Evolutionary conservation across 441 rosid genomes (phyloP).

Genomic region (Jatropha podagrica): DNA sequence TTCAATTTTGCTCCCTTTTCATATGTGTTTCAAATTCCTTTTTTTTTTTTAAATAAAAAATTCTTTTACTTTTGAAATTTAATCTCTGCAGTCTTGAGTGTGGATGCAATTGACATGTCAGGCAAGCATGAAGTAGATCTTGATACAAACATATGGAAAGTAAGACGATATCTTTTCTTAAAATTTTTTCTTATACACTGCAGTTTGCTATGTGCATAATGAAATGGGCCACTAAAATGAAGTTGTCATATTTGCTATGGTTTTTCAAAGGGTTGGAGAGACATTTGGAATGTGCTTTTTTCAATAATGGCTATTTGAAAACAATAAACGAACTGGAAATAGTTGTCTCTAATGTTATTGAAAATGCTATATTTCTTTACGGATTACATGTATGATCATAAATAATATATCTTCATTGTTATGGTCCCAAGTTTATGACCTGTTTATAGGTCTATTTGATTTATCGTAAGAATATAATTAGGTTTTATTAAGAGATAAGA

Average conservation of each 20-base stretch:
- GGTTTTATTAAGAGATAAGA: no score
- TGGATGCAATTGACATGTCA: constrained; percentile 99
- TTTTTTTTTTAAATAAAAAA: neutral
- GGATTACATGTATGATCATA: neutral
- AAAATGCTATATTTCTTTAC: neutral
- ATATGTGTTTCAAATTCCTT: neutral
- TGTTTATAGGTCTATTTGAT: no score
- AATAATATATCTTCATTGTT: neutral
- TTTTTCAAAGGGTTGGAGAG: neutral
- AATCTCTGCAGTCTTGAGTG: constrained; percentile 65
- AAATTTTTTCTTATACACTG: neutral
- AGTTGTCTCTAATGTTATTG: neutral
- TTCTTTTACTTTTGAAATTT: constrained; percentile 2
- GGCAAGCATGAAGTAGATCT: constrained; percentile 99
- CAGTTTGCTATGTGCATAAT: neutral
- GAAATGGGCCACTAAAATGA: neutral
- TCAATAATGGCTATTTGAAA: neutral
- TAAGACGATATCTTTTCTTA: constrained; percentile 29
- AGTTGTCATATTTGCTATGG: neutral
- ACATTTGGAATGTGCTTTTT: neutral
- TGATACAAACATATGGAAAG: constrained; percentile 98
- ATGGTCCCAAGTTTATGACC: no score
- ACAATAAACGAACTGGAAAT: neutral
- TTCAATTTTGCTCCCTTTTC: constrained; percentile 13
- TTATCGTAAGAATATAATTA: no score